These are phyloP conservation scores for Starmerella floricola DNA, from an alignment of 805 yeast species.

Conservation along the genomic window DNA sequence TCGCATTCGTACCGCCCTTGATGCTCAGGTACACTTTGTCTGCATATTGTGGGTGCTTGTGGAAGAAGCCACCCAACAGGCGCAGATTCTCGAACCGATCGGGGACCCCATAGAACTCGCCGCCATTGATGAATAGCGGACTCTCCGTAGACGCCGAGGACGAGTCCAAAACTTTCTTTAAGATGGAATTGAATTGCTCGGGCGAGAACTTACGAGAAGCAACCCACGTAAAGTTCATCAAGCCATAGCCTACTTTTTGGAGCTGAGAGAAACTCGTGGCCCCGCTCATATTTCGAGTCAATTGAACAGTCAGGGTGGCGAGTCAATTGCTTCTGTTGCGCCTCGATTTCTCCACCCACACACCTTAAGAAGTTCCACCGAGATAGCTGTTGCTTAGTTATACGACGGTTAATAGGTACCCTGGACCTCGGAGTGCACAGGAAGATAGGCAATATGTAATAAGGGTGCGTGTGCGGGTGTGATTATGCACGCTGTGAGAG, in stretches of 20 bases:
- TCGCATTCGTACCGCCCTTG: constrained; percentile 48
- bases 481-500: no score
- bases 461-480: no score
- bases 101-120: constrained; percentile 62
- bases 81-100: constrained; percentile 40
- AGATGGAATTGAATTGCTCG: constrained; percentile 41
- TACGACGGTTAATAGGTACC: no score
- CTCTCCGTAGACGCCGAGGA: constrained; percentile 25
- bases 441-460: no score
- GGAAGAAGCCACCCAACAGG: constrained; percentile 46
- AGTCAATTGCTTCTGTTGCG: no score
- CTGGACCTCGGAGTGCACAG: no score
- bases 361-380: no score
- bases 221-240: constrained; percentile 72
- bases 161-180: constrained; percentile 40
- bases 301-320: no score
- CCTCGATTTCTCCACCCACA: no score
- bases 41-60: constrained; percentile 42
- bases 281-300: no score
- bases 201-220: constrained; percentile 40
- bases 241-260: constrained; percentile 47
- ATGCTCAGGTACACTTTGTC: constrained; percentile 48
- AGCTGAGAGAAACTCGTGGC: not conserved
- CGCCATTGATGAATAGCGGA: constrained; percentile 51
- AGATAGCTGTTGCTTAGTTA: no score